Base-by-base conservation (phyloP, 495 filamentous ascomycete genomes). In the Massariosphaeria phaeospora region DNA sequence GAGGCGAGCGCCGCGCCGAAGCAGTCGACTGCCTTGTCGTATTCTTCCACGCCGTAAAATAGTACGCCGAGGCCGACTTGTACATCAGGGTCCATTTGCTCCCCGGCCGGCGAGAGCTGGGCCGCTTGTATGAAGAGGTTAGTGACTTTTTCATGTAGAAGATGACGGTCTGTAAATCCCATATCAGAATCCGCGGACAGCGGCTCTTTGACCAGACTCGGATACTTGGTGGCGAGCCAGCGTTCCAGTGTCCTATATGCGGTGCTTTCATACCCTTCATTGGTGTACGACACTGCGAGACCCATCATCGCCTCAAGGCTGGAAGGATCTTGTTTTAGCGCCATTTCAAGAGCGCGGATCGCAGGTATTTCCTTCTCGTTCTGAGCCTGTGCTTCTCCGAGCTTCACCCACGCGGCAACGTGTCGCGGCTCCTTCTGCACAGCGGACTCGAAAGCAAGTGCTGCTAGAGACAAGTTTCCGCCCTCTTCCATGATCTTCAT, bases 21-120 rank as follows among this genome's bases (percentile, higher is more conserved):
- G 73, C 94, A 99, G 75, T 99, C 93, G 41, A 97, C 94, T 0
- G 93, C 94, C 70, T 99, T 99, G 62, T 90, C 89, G 76, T 95
- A 96, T 67, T 97, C 89, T 66, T 97, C 93, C 6, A 84, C 88
- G 46, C 91, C 91, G 76, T 99, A 99, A 79, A 97, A 96, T 29
- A 99, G 83, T 17, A 97, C 94, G 31, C 94, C 93, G 1, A 99
- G 79, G 0, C 93, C 93, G 57, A 99, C 93, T 73, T 97, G 94
- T 3, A 99, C 93, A 63, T 99, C 93, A 0, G 91, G 90, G 66
- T 99, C 93, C 87, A 97, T 95, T 60, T 89, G 84, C 45, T 81
- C 79, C 44, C 89, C 91, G 12, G 84, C 82, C 2, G 93, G 94
- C 10, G 87, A 89, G 31, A 96, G 81, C 63, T 95, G 89, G 0